Base-by-base conservation (phyloP, 805 yeast species). In the Hanseniaspora opuntiae region DNA sequence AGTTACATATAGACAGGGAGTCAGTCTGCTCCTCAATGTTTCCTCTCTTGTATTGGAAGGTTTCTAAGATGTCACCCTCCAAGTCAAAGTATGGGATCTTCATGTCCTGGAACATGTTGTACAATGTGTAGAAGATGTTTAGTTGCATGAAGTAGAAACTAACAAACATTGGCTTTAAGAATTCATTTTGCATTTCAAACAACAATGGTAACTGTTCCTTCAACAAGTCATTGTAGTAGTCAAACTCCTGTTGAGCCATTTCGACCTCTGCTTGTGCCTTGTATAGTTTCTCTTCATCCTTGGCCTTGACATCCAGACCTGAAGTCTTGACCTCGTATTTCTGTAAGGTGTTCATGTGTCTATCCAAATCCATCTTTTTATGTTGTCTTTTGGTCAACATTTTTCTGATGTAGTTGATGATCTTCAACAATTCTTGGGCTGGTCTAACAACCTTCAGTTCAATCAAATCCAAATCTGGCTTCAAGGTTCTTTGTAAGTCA, bases 141-240 rank as follows among this genome's bases (percentile, higher is more conserved):
- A 93, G 77, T 72, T 93, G 98, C 97, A 93, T 93, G 74, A 81
- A 93, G 71, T 93, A 93, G 68, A 93, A 82, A 53, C 94, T 83
- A 62, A 90, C 93, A 70, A 93, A 93, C 62, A 93, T 73, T 19
- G 98, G 98, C 64, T 81, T 83, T 65, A 93, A 89, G 65, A 93
- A 87, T 62, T 88, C 93, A 4, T 88, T 85, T 68, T 93, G 96
- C 68, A 93, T 74, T 62, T 78, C 79, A 69, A 93, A 93, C 65
- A 93, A 72, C 44, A 84, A 71, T 22, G 98, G 98, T 56, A 93
- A 73, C 68, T 93, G 97, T 38, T 75, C 78, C 70, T 89, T 90
- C 68, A 94, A 74, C 86, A 93, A 80, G 58, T 93, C 94, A 69
- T 93, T 94, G 72, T 85, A 93, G 71, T 90, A 93, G 66, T 90